Evolutionary conservation across 2,329 filamentous ascomycete species (phyloP).

Genomic region (Didymella glomerata): DNA sequence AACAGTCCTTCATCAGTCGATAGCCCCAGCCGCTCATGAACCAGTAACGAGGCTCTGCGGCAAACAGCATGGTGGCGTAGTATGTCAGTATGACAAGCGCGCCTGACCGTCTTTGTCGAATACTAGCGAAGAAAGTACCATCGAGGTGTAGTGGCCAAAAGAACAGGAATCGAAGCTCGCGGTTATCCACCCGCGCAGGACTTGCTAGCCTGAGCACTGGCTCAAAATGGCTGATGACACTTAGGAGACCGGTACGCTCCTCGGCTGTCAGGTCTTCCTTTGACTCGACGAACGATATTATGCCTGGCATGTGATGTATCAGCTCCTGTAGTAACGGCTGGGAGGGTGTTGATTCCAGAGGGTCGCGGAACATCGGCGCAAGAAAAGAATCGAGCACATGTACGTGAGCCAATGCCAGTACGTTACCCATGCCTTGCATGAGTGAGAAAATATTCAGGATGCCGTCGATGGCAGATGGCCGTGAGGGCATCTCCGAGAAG

Average conservation of each 20-base stretch:
- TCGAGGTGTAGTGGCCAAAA: constrained; percentile 52
- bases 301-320: constrained; percentile 29
- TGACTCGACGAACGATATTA: constrained; percentile 35
- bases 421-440: constrained; percentile 46
- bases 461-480: constrained; percentile 39
- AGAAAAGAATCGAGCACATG: constrained; percentile 38
- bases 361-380: constrained; percentile 32
- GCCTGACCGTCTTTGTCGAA: constrained; percentile 44
- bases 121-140: constrained; percentile 41
- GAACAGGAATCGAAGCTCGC: constrained; percentile 48
- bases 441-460: constrained; percentile 47
- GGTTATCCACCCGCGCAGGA: constrained; percentile 40
- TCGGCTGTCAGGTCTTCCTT: constrained; percentile 29
- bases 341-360: constrained; percentile 30
- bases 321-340: constrained; percentile 43
- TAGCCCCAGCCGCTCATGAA: constrained; percentile 51
- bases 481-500: constrained; percentile 11
- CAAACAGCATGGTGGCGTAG: constrained; percentile 49
- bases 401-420: constrained; percentile 35
- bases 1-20: constrained; percentile 36
- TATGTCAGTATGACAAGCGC: constrained; percentile 52
- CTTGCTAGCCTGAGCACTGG: constrained; percentile 33
- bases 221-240: constrained; percentile 30
- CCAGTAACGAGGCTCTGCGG: constrained; percentile 50
- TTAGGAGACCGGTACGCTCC: constrained; percentile 28